Evolutionary conservation across 2,329 filamentous ascomycete species (phyloP).

Genomic region (Ampelomyces quisqualis): DNA sequence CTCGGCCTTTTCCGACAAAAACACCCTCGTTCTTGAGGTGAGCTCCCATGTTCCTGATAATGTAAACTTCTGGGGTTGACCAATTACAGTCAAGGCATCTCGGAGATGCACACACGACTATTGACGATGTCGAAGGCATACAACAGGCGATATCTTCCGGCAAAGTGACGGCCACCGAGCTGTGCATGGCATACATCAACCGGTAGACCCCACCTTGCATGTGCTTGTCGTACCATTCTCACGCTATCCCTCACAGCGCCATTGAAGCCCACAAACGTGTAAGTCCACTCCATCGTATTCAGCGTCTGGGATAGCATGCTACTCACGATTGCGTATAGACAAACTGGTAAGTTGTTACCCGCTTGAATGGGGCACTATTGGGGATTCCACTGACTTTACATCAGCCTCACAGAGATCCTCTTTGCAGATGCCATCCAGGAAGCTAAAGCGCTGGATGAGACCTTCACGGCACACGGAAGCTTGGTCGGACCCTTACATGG

Average conservation of each 20-base stretch:
- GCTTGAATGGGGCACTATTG: constrained; percentile 53
- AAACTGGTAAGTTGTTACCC: constrained; percentile 45
- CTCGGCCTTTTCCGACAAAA: constrained; percentile 16
- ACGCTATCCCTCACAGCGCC: constrained; percentile 36
- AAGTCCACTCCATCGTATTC: constrained; percentile 8
- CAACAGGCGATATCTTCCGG: constrained; percentile 28
- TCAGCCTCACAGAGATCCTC: constrained; percentile 51
- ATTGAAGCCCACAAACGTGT: constrained; percentile 35
- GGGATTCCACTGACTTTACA: constrained; percentile 46
- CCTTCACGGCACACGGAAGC: constrained; percentile 38
- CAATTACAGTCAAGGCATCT: no score
- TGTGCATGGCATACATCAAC: constrained; percentile 34
- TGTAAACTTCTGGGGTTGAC: no score
- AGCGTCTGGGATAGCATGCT: neutral
- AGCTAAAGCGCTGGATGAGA: constrained; percentile 47
- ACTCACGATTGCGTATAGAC: constrained; percentile 41
- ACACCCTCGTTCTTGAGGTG: no score
- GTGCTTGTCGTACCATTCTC: constrained; percentile 33
- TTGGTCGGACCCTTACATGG: constrained; percentile 52
- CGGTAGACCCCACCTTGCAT: constrained; percentile 25
- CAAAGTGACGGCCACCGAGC: constrained; percentile 29
- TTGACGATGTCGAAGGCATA: constrained; percentile 23
- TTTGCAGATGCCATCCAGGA: constrained; percentile 48
- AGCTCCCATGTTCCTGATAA: no score
- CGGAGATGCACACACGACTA: constrained; percentile 8